Percentiles rank a stretch among this genome's conserved stretches.
Conservation (phyloP, 306 rosid species). For the Castanea mollissima region DNA sequence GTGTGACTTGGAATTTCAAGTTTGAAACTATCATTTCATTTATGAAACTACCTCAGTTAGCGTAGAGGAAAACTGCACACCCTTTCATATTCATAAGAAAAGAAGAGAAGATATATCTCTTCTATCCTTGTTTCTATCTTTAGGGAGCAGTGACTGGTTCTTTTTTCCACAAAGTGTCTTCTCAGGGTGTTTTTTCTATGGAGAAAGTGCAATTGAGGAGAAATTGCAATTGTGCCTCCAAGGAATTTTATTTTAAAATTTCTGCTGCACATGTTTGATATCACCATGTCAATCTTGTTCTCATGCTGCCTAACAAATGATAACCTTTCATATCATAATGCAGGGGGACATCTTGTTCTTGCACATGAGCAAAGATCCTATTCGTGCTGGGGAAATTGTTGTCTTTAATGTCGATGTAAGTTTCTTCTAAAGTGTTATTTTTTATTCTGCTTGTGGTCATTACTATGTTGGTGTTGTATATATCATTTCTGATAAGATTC, state of each 20-base stretch:
- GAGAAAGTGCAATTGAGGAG: background rate
- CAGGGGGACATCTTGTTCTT: slow-evolving; percentile 94
- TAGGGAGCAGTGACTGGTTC: background rate
- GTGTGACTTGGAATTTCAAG: slow-evolving; percentile 1
- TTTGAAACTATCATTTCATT: background rate
- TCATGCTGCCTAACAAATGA: slow-evolving; percentile 8
- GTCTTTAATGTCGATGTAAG: slow-evolving; percentile 92
- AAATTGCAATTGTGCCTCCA: background rate
- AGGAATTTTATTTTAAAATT: background rate
- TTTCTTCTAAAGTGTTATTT: background rate
- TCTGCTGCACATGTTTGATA: background rate
- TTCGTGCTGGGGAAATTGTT: slow-evolving; percentile 96
- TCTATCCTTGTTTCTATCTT: background rate
- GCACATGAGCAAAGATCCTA: slow-evolving; percentile 90
- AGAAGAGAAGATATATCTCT: background rate
- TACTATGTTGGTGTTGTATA: background rate
- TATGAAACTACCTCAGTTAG: background rate
- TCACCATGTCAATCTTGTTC: background rate
- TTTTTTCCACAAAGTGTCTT: background rate
- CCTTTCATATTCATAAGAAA: background rate
- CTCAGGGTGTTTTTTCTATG: background rate
- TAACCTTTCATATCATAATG: slow-evolving; percentile 8
- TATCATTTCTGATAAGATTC: background rate
- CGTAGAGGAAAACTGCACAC: slow-evolving; percentile 13
- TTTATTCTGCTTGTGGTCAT: background rate